Percentiles rank a stretch among this genome's conserved stretches.
Conservation (phyloP, 2,329 filamentous ascomycete genomes). For the Trichoderma lentiforme region DNA sequence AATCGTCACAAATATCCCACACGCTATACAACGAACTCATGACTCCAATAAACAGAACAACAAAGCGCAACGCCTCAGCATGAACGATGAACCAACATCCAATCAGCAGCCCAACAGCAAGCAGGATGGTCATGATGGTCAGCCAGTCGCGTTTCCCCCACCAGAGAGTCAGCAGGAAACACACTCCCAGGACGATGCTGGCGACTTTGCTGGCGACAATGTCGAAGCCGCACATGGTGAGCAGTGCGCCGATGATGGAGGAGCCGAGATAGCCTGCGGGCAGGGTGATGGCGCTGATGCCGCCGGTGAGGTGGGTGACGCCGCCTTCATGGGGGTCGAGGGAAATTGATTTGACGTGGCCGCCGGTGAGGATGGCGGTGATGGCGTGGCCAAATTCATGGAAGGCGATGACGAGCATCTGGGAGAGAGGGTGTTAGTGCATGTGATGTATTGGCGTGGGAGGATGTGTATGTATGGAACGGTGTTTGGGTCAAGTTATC, state of each 20-base stretch:
- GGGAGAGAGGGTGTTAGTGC: neutral
- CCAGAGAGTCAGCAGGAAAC: slow-evolving; percentile 77
- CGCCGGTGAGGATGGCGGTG: slow-evolving; percentile 68
- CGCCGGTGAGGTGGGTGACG: slow-evolving; percentile 73
- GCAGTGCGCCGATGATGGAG: slow-evolving; percentile 69
- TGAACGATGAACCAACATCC: slow-evolving; percentile 79
- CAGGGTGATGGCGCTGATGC: slow-evolving; percentile 65
- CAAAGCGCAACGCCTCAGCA: slow-evolving; percentile 68
- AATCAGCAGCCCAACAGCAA: slow-evolving; percentile 67
- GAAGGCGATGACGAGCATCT: slow-evolving; percentile 82
- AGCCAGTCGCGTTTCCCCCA: slow-evolving; percentile 78
- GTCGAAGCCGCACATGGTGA: slow-evolving; percentile 78
- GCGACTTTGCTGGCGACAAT: slow-evolving; percentile 79
- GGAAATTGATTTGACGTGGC: slow-evolving; percentile 69
- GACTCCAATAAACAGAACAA: slow-evolving; percentile 77
- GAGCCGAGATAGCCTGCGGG: slow-evolving; percentile 77
- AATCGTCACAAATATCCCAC: slow-evolving; percentile 82
- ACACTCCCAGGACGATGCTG: slow-evolving; percentile 67
- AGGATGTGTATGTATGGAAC: neutral
- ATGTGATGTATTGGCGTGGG: neutral
- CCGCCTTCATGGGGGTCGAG: slow-evolving; percentile 77
- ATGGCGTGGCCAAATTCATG: slow-evolving; percentile 78
- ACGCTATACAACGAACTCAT: slow-evolving; percentile 79
- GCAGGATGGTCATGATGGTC: slow-evolving; percentile 66
- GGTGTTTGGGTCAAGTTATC: neutral